These are phyloP conservation scores for Acacia confusa DNA, from an alignment of 306 rosid genomes.

Conservation along the genomic window DNA sequence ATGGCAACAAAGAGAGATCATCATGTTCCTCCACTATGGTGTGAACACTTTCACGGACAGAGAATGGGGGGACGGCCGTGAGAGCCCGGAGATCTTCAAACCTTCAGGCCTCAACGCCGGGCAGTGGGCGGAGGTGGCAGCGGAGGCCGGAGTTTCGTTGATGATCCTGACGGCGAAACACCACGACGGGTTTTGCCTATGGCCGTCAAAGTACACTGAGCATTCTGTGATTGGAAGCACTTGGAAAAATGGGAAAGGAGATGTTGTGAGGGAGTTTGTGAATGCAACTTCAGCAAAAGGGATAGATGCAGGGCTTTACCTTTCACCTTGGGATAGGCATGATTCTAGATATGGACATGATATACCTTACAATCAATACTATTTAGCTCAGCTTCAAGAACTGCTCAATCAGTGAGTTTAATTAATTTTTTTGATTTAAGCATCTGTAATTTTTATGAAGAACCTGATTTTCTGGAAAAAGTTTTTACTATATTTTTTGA, in stretches of 20 bases:
- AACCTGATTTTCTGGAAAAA: not conserved
- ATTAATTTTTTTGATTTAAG: not conserved
- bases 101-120: slow-evolving; percentile 56
- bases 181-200: slow-evolving; percentile 91
- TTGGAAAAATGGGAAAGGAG: slow-evolving; percentile 77
- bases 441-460: not conserved
- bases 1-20: slow-evolving; percentile 97
- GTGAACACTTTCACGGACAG: slow-evolving; percentile 78
- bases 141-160: slow-evolving; percentile 66
- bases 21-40: slow-evolving; percentile 92
- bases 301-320: slow-evolving; percentile 75
- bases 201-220: slow-evolving; percentile 92
- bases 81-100: slow-evolving; percentile 66
- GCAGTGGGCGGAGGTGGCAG: slow-evolving; percentile 75
- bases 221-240: slow-evolving; percentile 68
- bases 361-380: slow-evolving; percentile 64
- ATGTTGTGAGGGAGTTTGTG: slow-evolving; percentile 65
- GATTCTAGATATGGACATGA: slow-evolving; percentile 77
- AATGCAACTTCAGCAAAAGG: slow-evolving; percentile 50
- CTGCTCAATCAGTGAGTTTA: slow-evolving; percentile 53
- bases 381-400: slow-evolving; percentile 88
- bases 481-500: too few relatives aligned
- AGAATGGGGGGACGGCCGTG: slow-evolving; percentile 86
- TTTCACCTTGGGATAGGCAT: slow-evolving; percentile 91
- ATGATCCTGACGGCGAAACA: slow-evolving; percentile 88